phyloP scores from a whole-genome alignment of 2,329 filamentous ascomycete genomes.

The Cladosporium cucumerinum region DNA sequence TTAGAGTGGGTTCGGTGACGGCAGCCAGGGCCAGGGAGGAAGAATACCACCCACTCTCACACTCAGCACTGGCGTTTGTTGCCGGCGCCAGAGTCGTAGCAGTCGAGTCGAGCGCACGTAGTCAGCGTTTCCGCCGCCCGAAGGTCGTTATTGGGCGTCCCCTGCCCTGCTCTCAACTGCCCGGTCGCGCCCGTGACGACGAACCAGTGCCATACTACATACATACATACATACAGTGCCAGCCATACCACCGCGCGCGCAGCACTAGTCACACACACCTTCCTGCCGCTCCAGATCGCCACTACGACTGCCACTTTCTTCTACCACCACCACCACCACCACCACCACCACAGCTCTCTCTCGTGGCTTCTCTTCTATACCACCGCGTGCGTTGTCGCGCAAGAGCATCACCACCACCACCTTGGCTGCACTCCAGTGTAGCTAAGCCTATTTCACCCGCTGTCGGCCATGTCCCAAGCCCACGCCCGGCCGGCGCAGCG shows the following conservation, averaged over 20 bases:
- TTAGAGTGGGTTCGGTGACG: constrained; percentile 15
- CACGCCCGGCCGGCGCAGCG: constrained; percentile 21
- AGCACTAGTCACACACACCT: neutral
- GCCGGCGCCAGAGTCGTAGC: neutral
- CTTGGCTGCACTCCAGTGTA: neutral
- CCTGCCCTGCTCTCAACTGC: constrained; percentile 9
- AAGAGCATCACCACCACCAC: constrained; percentile 6
- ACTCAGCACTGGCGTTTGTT: constrained; percentile 4
- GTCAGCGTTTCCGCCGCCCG: constrained; percentile 12
- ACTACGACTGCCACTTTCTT: neutral
- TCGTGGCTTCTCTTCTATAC: neutral
- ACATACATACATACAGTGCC: neutral
- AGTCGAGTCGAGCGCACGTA: constrained; percentile 1
- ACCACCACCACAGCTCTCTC: neutral
- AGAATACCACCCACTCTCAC: constrained; percentile 2
- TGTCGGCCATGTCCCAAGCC: constrained; percentile 17
- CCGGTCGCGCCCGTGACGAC: constrained; percentile 17
- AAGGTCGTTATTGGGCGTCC: constrained; percentile 4
- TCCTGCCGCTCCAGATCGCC: neutral
- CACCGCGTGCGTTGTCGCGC: constrained; percentile 14
- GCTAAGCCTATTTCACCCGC: constrained; percentile 7
- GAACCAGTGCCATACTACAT: constrained; percentile 8
- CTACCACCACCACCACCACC: neutral
- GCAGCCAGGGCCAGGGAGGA: constrained; percentile 14
- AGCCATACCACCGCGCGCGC: constrained; percentile 6